Percentiles rank a stretch among this genome's conserved stretches.
Evolutionary conservation across 2,329 filamentous ascomycete species (phyloP).

Genomic region (Colletotrichum sojae): DNA sequence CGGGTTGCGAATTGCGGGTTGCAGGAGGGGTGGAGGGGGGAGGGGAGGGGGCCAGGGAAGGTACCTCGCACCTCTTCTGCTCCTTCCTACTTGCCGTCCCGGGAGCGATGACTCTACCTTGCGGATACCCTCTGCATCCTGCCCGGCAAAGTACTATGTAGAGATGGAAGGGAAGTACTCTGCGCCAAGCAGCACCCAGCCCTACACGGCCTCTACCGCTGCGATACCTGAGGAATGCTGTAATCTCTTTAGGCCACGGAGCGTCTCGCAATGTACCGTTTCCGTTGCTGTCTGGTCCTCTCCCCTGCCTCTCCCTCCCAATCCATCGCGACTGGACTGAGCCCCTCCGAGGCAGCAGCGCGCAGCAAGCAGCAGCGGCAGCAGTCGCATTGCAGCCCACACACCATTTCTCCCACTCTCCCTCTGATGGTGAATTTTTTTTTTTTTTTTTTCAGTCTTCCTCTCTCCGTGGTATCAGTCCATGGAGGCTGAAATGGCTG

Average conservation of each 20-base stretch:
- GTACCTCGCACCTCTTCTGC: not conserved
- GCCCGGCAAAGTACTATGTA: slow-evolving; percentile 19
- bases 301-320: slow-evolving; percentile 32
- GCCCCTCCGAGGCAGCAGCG: slow-evolving; percentile 37
- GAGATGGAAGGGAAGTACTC: not conserved
- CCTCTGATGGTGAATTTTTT: slow-evolving; percentile 9
- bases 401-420: slow-evolving; percentile 32
- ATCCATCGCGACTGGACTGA: slow-evolving; percentile 29
- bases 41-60: not conserved
- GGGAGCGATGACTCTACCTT: not conserved
- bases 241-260: slow-evolving; percentile 31
- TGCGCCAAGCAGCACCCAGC: slow-evolving; percentile 9
- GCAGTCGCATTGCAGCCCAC: slow-evolving; percentile 32
- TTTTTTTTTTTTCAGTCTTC: slow-evolving; percentile 2
- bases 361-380: not conserved
- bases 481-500: slow-evolving; percentile 31
- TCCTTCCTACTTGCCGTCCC: not conserved
- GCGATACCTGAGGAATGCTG: slow-evolving; percentile 35
- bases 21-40: not conserved
- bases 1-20: not conserved
- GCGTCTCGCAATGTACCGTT: slow-evolving; percentile 29
- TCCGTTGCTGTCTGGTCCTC: slow-evolving; percentile 29
- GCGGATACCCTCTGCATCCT: slow-evolving; percentile 1
- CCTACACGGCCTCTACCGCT: slow-evolving; percentile 36
- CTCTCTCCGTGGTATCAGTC: slow-evolving; percentile 1